Base-by-base conservation (phyloP, 371 early-diverging fungal species). In the Apophysomyces variabilis region DNA sequence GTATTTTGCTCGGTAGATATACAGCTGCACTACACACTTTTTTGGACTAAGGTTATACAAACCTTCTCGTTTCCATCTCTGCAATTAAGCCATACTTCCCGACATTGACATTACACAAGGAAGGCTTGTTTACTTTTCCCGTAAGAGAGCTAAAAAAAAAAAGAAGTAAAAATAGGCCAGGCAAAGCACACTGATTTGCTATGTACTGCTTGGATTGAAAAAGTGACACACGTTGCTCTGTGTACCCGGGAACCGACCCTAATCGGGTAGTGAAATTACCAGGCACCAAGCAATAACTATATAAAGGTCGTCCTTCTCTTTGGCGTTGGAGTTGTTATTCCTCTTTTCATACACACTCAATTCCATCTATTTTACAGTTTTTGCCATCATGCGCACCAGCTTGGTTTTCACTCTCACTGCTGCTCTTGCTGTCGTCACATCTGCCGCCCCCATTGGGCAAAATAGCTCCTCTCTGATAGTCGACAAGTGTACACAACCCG, bases 401-500 rank as follows among this genome's bases (percentile, higher is more conserved):
- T 50, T 50, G 54, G 21, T 50, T 21, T 8, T 50, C 54, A 50
- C 54, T 21, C 21, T 50, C 21, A 50, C 54, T 21, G 54, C 54
- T 26, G 54, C 54, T 26, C 21, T 50, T 16, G 54, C 54, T 5
- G 16, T 35, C 6, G 13, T 41, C 13, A 13, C 41, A 13, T 41
- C 41, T 5, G 41, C 41, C 41, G 41, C 41, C 41, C 41, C 41
- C 13, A 13, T 41, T 8, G 41, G 21, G 21, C n/a, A 50, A 21
- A n/a, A 21, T 35, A 26, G 18, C 8, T 21, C 54, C 9, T 7
- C 54, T 5, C 21, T 21, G 7, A 18, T 50, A 4, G 21, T 50
- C 11, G 54, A 50, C 16, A 57, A 65, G 9, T 84, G 84, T 70
- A 66, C 43, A 26, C 71, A 67, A 61, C 75, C 83, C 6, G 85